Conservation (phyloP, 2,329 filamentous ascomycete genomes). For the Colletotrichum musicola region DNA sequence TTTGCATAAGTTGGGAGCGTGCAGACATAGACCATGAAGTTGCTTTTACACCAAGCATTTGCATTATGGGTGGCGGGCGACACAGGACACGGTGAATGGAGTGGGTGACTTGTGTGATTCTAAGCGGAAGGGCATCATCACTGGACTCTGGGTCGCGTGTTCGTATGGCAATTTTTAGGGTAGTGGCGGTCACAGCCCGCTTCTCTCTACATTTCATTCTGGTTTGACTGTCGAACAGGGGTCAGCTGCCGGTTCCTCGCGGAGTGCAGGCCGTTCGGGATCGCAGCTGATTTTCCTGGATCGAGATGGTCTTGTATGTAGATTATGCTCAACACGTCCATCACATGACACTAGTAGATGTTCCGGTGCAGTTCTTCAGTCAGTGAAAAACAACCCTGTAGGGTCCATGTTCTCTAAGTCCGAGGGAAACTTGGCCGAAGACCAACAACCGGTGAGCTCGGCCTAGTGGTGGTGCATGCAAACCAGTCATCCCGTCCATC, state of each 20-base stretch:
- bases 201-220: slow-evolving; percentile 4
- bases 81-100: slow-evolving; percentile 27
- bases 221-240: slow-evolving; percentile 8
- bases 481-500: too few relatives aligned
- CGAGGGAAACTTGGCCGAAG: too few relatives aligned
- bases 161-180: slow-evolving; percentile 23
- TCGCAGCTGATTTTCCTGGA: not conserved
- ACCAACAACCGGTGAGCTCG: too few relatives aligned
- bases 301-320: slow-evolving; percentile 24
- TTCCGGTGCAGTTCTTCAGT: not conserved
- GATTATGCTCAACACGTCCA: slow-evolving; percentile 22
- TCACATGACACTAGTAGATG: slow-evolving; percentile 1
- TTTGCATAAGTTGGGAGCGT: slow-evolving; percentile 76
- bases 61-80: slow-evolving; percentile 31
- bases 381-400: too few relatives aligned
- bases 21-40: slow-evolving; percentile 32
- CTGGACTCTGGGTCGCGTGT: slow-evolving; percentile 19
- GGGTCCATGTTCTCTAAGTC: too few relatives aligned
- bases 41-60: slow-evolving; percentile 35
- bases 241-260: slow-evolving; percentile 2
- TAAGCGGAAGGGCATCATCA: slow-evolving; percentile 23
- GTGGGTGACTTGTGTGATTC: slow-evolving; percentile 25
- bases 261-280: slow-evolving; percentile 35
- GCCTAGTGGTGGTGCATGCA: too few relatives aligned
- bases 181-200: not conserved